A percentile compares a stretch with the other conserved stretches of the same genome.
These are phyloP conservation scores for Neodidymelliopsis sp. DNA, from an alignment of 2,329 filamentous ascomycete genomes.

Conservation along the genomic window DNA sequence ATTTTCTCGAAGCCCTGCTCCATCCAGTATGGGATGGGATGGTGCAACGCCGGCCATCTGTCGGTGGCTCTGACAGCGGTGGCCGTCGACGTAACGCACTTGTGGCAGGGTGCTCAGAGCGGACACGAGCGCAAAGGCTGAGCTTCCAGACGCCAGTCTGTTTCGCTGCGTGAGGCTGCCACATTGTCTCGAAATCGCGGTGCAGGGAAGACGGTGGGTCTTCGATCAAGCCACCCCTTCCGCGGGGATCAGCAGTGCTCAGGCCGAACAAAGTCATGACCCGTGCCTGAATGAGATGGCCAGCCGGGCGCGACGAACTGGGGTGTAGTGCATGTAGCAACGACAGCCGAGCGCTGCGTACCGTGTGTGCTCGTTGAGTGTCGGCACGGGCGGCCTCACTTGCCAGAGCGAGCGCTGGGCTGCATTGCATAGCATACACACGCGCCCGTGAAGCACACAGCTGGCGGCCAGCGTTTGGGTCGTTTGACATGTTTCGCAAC, in stretches of 20 bases:
- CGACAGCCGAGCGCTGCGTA: conserved; percentile 25
- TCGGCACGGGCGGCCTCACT: conserved; percentile 30
- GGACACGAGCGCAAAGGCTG: conserved; percentile 6
- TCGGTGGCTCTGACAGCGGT: conserved; percentile 43
- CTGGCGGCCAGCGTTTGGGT: conserved; percentile 43
- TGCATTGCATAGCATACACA: conserved; percentile 13
- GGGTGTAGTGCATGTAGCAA: conserved; percentile 16
- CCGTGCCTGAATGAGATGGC: conserved; percentile 41
- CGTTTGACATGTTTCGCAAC: conserved; percentile 43
- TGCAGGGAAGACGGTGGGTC: conserved; percentile 18
- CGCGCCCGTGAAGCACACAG: conserved; percentile 41
- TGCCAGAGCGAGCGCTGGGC: conserved; percentile 20
- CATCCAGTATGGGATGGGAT: too few species aligned
- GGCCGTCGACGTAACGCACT: conserved; percentile 30
- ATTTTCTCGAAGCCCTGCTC: conserved; percentile 49
- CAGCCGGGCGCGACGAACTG: conserved; percentile 13
- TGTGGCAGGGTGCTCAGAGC: conserved; percentile 22
- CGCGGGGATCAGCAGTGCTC: conserved; percentile 38
- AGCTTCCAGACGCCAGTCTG: conserved; percentile 19
- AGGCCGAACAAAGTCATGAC: conserved; percentile 28
- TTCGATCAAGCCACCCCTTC: conserved; percentile 16
- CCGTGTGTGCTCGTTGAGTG: conserved; percentile 13
- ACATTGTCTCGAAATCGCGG: conserved; percentile 32
- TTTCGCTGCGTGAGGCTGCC: conserved; percentile 39
- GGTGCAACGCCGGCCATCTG: conserved; percentile 36